These are phyloP conservation scores for Cyclostephanos tholiformis DNA, from an alignment of 108 stramenopile genomes.

Conservation along the genomic window DNA sequence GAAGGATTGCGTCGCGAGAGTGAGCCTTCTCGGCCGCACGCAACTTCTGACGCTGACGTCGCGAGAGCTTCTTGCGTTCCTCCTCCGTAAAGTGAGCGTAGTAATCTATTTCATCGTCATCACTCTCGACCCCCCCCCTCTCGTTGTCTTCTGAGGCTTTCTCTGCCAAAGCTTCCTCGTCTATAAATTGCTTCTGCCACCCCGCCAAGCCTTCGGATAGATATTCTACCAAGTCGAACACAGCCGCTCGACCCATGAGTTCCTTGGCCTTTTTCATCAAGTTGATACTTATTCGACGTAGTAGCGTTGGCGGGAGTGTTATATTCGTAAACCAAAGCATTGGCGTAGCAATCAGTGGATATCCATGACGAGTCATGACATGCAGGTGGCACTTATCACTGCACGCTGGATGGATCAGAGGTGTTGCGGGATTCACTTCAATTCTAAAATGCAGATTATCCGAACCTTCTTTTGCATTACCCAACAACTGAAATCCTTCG, in stretches of 20 bases:
- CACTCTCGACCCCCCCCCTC: slow-evolving; percentile 34
- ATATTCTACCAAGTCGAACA: slow-evolving; percentile 59
- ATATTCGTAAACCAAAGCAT: slow-evolving; percentile 60
- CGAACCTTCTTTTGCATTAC: background rate
- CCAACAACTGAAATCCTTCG: slow-evolving; percentile 46
- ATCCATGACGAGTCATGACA: slow-evolving; percentile 53
- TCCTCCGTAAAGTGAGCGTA: slow-evolving; percentile 48
- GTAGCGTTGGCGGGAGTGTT: slow-evolving; percentile 60
- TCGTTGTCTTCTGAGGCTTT: slow-evolving; percentile 40
- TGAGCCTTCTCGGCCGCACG: slow-evolving; percentile 65
- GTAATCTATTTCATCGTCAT: slow-evolving; percentile 46
- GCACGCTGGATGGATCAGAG: slow-evolving; percentile 48
- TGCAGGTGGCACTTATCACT: slow-evolving; percentile 61
- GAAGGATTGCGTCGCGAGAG: slow-evolving; percentile 44
- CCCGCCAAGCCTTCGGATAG: slow-evolving; percentile 44
- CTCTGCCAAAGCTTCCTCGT: slow-evolving; percentile 44
- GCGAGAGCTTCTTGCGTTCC: slow-evolving; percentile 47
- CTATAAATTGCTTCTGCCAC: slow-evolving; percentile 53
- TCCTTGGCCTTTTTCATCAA: slow-evolving; percentile 46
- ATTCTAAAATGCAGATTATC: slow-evolving; percentile 46
- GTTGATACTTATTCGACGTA: slow-evolving; percentile 54
- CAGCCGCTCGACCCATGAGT: slow-evolving; percentile 48
- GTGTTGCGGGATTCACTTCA: slow-evolving; percentile 33
- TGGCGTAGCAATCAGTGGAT: slow-evolving; percentile 57
- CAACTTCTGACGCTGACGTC: slow-evolving; percentile 58